Percentiles rank a stretch among this genome's conserved stretches.
phyloP scores from a whole-genome alignment of 495 filamentous ascomycete species.

The Corynascus novoguineensis region DNA sequence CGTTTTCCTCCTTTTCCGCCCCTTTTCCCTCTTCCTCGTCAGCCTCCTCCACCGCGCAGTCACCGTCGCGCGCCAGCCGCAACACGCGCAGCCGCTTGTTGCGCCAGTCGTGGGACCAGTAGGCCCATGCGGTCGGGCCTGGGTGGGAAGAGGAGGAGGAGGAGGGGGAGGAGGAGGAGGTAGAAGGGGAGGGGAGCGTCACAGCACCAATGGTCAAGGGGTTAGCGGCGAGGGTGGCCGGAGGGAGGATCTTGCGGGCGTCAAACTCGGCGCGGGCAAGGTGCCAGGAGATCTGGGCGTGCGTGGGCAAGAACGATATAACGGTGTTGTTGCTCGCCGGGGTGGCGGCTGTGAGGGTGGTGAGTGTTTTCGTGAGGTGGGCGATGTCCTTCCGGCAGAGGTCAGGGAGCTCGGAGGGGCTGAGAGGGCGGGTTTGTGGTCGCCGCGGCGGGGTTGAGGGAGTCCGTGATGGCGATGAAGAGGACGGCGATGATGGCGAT shows the following conservation, averaged over 20 bases:
- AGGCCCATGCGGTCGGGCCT: conserved; percentile 62
- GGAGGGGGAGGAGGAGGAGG: no score
- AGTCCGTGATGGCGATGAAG: not conserved
- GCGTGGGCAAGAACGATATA: conserved; percentile 67
- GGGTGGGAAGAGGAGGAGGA: no score
- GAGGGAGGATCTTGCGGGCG: conserved; percentile 35
- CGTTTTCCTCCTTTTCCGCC: no score
- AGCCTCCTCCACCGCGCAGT: not conserved
- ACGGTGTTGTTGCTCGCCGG: conserved; percentile 33
- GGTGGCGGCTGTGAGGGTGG: conserved; percentile 13
- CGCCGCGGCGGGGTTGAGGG: conserved; percentile 4
- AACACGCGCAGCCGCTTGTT: conserved; percentile 71
- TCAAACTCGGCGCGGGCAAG: conserved; percentile 77
- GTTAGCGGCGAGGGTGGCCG: conserved; percentile 19
- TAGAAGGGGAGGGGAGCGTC: conserved; percentile 17
- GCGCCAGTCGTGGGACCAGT: conserved; percentile 45
- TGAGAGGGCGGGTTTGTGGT: conserved; percentile 30
- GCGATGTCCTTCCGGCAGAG: conserved; percentile 53
- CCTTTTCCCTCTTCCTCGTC: not conserved
- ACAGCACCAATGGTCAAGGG: conserved; percentile 57
- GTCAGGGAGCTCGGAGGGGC: conserved; percentile 41
- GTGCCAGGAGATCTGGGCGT: conserved; percentile 72
- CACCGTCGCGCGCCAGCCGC: conserved; percentile 57
- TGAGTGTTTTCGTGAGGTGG: conserved; percentile 33
- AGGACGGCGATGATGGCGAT: not conserved